Conservation (phyloP, 768 basidiomycete species). For the Suillus weaverae region DNA sequence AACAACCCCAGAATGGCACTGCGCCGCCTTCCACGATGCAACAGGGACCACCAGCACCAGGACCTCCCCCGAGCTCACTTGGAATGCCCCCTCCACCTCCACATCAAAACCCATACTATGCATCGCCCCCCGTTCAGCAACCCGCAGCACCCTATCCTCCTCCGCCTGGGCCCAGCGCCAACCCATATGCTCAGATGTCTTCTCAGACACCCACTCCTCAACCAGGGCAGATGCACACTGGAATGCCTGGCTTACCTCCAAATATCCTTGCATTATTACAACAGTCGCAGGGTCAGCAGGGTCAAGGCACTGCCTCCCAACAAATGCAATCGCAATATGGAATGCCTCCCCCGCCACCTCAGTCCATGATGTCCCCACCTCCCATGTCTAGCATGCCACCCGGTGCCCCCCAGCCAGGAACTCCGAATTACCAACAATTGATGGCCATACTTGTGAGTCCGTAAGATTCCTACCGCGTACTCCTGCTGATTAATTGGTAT, state of each 20-base stretch:
- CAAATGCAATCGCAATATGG: slow-evolving; percentile 28
- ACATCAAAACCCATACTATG: slow-evolving; percentile 38
- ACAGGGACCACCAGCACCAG: slow-evolving; percentile 28
- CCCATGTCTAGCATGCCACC: slow-evolving; percentile 42
- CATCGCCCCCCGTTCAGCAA: slow-evolving; percentile 36
- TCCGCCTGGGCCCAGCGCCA: slow-evolving; percentile 20
- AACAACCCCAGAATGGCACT: slow-evolving; percentile 55
- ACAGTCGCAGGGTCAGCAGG: slow-evolving; percentile 42
- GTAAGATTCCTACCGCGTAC: background rate
- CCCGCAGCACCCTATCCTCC: slow-evolving; percentile 22
- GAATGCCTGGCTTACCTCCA: slow-evolving; percentile 52
- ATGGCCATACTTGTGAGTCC: slow-evolving; percentile 66
- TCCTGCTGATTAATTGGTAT: background rate
- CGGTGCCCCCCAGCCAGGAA: slow-evolving; percentile 42
- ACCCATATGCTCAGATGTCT: slow-evolving; percentile 32
- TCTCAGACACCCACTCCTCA: slow-evolving; percentile 31
- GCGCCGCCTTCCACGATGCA: slow-evolving; percentile 15
- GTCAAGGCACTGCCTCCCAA: slow-evolving; percentile 24
- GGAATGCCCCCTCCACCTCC: slow-evolving; percentile 35
- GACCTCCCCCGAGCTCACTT: slow-evolving; percentile 35
- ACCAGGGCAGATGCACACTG: slow-evolving; percentile 34
- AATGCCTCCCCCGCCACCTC: slow-evolving; percentile 42
- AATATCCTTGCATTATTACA: slow-evolving; percentile 71
- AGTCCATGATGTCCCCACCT: slow-evolving; percentile 45
- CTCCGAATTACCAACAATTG: slow-evolving; percentile 57